Percentiles rank a stretch among this genome's conserved stretches.
These are phyloP conservation scores for Monosporascus sp. DNA, from an alignment of 2,329 filamentous ascomycete species.

Conservation along the genomic window DNA sequence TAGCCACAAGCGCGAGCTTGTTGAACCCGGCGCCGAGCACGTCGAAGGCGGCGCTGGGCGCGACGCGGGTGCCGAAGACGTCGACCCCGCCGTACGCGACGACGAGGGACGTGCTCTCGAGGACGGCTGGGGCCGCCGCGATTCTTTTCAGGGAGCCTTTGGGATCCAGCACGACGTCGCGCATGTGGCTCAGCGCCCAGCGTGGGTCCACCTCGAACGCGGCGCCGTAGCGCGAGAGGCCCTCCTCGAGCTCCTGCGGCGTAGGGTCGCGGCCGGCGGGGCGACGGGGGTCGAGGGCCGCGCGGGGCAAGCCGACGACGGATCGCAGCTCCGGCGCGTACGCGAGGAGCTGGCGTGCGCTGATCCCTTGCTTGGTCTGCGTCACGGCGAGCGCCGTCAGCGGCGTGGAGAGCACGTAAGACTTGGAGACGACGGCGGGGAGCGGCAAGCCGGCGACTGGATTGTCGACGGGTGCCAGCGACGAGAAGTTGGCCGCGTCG, in stretches of 20 bases:
- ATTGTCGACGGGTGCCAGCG: constrained; percentile 59
- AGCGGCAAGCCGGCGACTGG: constrained; percentile 42
- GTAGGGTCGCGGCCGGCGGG: constrained; percentile 81
- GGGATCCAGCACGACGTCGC: constrained; percentile 52
- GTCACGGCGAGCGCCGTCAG: constrained; percentile 77
- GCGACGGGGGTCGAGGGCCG: constrained; percentile 76
- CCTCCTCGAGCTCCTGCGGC: constrained; percentile 74
- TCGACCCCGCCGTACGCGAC: constrained; percentile 78
- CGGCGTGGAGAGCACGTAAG: constrained; percentile 74
- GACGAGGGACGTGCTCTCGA: constrained; percentile 89
- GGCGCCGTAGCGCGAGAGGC: constrained; percentile 69
- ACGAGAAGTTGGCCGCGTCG: constrained; percentile 63
- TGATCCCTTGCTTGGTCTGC: constrained; percentile 87
- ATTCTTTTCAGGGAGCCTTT: constrained; percentile 61
- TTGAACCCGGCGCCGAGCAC: constrained; percentile 91
- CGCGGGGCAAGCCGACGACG: constrained; percentile 73
- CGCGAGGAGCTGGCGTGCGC: constrained; percentile 73
- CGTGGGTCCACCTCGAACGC: constrained; percentile 79
- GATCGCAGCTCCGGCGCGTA: constrained; percentile 68
- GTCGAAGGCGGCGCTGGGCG: constrained; percentile 89
- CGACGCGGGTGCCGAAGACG: constrained; percentile 77
- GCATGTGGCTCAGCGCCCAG: constrained; percentile 72
- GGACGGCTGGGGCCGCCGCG: constrained; percentile 67
- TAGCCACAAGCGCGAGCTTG: constrained; percentile 77
- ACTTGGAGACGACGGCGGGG: constrained; percentile 73